Evolutionary conservation across 148 eudicot genomes (phyloP).

Genomic region (Linanthus parryae): DNA sequence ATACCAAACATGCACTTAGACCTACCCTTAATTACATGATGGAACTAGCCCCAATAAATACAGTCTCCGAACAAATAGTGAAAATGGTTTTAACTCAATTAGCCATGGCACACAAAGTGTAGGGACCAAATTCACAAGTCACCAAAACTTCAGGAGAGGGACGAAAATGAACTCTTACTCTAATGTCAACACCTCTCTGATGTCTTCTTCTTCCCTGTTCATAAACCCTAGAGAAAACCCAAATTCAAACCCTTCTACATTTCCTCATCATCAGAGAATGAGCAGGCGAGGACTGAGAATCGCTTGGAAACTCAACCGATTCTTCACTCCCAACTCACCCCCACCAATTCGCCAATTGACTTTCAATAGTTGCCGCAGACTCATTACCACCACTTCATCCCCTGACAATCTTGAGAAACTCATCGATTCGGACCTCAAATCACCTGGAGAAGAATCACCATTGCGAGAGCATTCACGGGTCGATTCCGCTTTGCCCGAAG

Average conservation of each 20-base stretch:
- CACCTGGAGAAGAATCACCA: not conserved
- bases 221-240: not conserved
- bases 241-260: not conserved
- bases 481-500: conserved; percentile 21
- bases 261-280: conserved; percentile 11
- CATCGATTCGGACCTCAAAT: conserved; percentile 18
- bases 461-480: conserved; percentile 7
- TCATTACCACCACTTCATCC: conserved; percentile 16
- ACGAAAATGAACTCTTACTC: too few relatives aligned
- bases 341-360: not conserved
- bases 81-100: too few relatives aligned
- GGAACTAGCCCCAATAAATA: too few relatives aligned
- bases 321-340: not conserved
- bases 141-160: too few relatives aligned
- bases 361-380: conserved; percentile 2
- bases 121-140: too few relatives aligned
- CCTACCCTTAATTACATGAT: too few relatives aligned
- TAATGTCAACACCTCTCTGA: not conserved
- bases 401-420: conserved; percentile 29
- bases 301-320: not conserved
- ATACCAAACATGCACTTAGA: too few relatives aligned
- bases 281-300: conserved; percentile 7
- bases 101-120: too few relatives aligned
- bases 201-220: not conserved
- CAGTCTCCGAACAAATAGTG: too few relatives aligned